Evolutionary conservation across 192 early-diverging fungal species (phyloP).

Genomic region (Lobosporangium transversale): DNA sequence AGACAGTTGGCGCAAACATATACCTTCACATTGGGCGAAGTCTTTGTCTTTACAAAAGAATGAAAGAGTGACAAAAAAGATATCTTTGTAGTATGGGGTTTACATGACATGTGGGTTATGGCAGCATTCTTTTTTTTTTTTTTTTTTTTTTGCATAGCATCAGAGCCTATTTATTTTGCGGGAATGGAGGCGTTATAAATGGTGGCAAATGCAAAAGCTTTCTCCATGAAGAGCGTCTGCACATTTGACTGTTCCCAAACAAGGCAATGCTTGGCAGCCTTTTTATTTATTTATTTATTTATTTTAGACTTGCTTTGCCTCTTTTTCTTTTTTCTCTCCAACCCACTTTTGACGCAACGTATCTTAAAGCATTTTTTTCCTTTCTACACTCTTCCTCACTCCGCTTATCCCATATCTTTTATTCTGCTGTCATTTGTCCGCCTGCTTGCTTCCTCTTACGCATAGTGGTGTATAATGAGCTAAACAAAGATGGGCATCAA

Average conservation of each 20-base stretch:
- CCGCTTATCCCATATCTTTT: too few species aligned
- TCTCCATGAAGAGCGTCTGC: not conserved
- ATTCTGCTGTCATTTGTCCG: not conserved
- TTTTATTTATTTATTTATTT: not conserved
- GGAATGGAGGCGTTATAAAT: too few species aligned
- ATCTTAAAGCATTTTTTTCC: not conserved
- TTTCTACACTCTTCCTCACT: not conserved
- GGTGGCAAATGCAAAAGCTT: too few species aligned
- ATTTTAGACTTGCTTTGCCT: not conserved
- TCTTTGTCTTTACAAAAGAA: not conserved
- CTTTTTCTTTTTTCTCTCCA: slow-evolving; percentile 2
- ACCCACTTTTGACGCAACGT: not conserved
- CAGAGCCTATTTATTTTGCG: too few species aligned
- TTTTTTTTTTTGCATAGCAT: not conserved
- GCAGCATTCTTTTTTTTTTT: not conserved
- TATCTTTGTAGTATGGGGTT: too few species aligned
- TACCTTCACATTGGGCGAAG: too few species aligned
- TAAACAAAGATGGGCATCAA: slow-evolving; percentile 23
- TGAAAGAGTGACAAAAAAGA: not conserved
- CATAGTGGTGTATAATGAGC: too few species aligned
- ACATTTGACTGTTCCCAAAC: not conserved
- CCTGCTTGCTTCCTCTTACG: not conserved
- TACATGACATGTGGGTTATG: too few species aligned
- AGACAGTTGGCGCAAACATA: too few species aligned
- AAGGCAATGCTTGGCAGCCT: too few species aligned